Percentiles rank a stretch among this genome's conserved stretches.
Conservation (phyloP, 2,329 filamentous ascomycete species). For the Sphaerulina vaccinii region DNA sequence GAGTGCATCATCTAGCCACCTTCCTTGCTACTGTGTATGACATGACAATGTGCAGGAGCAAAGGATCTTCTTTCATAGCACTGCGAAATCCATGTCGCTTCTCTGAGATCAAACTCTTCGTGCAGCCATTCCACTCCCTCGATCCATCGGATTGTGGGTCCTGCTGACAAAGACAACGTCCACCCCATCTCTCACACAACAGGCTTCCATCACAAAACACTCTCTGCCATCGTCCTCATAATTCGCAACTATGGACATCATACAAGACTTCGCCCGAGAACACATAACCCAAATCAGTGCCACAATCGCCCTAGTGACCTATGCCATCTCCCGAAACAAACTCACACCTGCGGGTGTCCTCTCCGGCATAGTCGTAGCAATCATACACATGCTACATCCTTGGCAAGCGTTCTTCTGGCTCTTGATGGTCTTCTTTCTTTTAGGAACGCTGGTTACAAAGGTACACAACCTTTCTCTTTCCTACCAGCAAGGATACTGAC, state of each 20-base stretch:
- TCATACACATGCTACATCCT: slow-evolving; percentile 83
- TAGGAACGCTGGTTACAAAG: slow-evolving; percentile 80
- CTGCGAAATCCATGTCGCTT: no score
- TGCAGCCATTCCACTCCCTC: no score
- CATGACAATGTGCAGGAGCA: no score
- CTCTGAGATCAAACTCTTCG: no score
- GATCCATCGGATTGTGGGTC: no score
- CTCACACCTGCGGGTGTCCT: slow-evolving; percentile 75
- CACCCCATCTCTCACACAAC: not conserved
- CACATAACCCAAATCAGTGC: slow-evolving; percentile 34
- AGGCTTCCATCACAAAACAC: no score
- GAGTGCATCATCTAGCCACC: no score
- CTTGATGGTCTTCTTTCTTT: slow-evolving; percentile 80
- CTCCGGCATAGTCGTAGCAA: slow-evolving; percentile 69
- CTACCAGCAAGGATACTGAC: not conserved
- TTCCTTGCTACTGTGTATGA: no score
- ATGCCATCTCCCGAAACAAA: slow-evolving; percentile 48
- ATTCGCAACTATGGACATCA: slow-evolving; percentile 25
- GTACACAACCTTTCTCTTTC: slow-evolving; percentile 44
- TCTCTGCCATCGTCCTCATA: not conserved
- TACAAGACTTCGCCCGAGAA: slow-evolving; percentile 24
- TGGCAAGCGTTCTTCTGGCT: slow-evolving; percentile 90
- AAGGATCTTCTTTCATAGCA: no score
- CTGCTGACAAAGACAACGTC: no score
- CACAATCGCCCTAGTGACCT: slow-evolving; percentile 46